phyloP scores from a whole-genome alignment of 352 stramenopile species.

The Phytophthora pistaciae region DNA sequence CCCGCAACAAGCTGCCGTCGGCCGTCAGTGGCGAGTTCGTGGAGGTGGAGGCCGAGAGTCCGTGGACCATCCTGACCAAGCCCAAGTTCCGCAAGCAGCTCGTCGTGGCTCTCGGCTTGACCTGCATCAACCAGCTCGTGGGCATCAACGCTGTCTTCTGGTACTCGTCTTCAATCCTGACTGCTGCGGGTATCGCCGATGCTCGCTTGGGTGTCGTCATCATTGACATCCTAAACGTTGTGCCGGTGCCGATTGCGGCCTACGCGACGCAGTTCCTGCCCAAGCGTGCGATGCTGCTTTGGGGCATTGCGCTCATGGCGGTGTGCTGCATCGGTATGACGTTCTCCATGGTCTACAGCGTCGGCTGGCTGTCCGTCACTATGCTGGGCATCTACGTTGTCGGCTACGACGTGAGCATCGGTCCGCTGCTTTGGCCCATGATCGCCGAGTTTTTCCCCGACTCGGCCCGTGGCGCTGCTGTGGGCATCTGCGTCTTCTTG shows the following conservation, averaged over 20 bases:
- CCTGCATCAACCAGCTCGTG: slow-evolving; percentile 53
- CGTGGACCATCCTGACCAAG: slow-evolving; percentile 23
- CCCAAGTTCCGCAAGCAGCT: slow-evolving; percentile 43
- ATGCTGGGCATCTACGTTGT: slow-evolving; percentile 54
- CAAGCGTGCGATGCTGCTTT: slow-evolving; percentile 51
- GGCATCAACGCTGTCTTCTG: slow-evolving; percentile 75
- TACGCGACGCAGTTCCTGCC: slow-evolving; percentile 34
- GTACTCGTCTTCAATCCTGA: slow-evolving; percentile 69
- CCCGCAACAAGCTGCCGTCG: slow-evolving; percentile 30
- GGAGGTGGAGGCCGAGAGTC: slow-evolving; percentile 22
- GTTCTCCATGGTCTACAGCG: slow-evolving; percentile 34
- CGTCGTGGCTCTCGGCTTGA: slow-evolving; percentile 43
- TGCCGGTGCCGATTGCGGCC: slow-evolving; percentile 41
- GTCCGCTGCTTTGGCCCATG: slow-evolving; percentile 57
- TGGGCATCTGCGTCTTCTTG: slow-evolving; percentile 47
- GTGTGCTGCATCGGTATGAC: slow-evolving; percentile 49
- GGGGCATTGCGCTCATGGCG: slow-evolving; percentile 49
- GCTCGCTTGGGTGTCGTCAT: slow-evolving; percentile 55
- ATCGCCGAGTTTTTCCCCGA: slow-evolving; percentile 63
- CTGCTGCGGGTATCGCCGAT: slow-evolving; percentile 51
- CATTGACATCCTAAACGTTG: slow-evolving; percentile 58
- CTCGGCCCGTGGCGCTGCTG: slow-evolving; percentile 45
- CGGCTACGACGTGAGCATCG: slow-evolving; percentile 57
- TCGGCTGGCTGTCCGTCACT: slow-evolving; percentile 47
- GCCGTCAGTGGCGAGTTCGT: slow-evolving; percentile 13